phyloP scores from a whole-genome alignment of 345 rosid genomes.

The Anacardium occidentale region DNA sequence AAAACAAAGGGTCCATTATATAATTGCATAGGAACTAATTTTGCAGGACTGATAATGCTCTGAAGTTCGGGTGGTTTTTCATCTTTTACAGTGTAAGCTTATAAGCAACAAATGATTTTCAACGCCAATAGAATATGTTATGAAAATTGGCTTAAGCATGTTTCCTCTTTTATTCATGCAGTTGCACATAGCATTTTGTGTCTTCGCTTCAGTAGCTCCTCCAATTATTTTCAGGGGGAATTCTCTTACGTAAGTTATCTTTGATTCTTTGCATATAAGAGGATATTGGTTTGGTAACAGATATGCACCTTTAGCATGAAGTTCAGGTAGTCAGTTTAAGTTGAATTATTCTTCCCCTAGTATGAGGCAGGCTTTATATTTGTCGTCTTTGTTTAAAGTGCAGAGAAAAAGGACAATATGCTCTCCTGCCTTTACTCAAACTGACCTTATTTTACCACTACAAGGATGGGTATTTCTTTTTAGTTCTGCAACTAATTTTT shows the following conservation, averaged over 20 bases:
- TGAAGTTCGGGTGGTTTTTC: constrained; percentile 93
- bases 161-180: constrained; percentile 37
- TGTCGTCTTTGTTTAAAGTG: not conserved
- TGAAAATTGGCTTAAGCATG: constrained; percentile 17
- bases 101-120: constrained; percentile 4
- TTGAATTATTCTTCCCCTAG: not conserved
- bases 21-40: constrained; percentile 19
- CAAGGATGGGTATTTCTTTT: not conserved
- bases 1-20: not conserved
- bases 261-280: not conserved
- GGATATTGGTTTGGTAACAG: not conserved
- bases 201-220: constrained; percentile 87
- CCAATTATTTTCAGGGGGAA: constrained; percentile 92
- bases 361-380: not conserved
- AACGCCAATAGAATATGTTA: constrained; percentile 1
- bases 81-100: constrained; percentile 65
- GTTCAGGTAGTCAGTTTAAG: constrained; percentile 1
- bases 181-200: constrained; percentile 82
- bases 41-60: constrained; percentile 96
- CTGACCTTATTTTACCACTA: not conserved
- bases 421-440: not conserved
- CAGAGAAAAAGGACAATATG: not conserved
- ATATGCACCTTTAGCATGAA: not conserved
- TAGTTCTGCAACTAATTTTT: constrained; percentile 25
- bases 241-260: constrained; percentile 75